Base-by-base conservation (phyloP, 495 filamentous ascomycete species). In the Paragyromitra xinjiangensis region DNA sequence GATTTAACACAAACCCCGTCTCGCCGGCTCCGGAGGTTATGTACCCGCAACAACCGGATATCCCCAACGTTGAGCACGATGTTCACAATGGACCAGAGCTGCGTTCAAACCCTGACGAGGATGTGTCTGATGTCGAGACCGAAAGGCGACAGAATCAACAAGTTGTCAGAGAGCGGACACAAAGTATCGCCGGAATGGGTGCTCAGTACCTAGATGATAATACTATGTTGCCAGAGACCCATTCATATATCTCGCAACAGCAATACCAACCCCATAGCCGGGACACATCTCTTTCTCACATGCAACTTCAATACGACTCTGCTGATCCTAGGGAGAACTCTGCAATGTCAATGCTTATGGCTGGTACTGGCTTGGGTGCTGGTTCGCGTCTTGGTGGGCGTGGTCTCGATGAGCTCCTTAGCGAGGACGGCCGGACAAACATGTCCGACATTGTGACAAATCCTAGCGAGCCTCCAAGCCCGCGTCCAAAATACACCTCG, bases 391-490 rank as follows among this genome's bases (percentile, higher is more conserved):
- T 71, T 34, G 44, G 69, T 16, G 70, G 78, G 24, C 65, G 67
- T 24, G 64, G 55, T 22, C 61, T 50, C 9, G 81, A 81, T 39
- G 80, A 82, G 6, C 4, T 64, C 7, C 78, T 82, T n/a, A 83
- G 81, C 19, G 81, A 82, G 56, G 81, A 81, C 44, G 81, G 65
- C 8, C 61, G 78, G 34, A 83, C 81, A 55, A 82, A 83, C 26
- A 65, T 79, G 11, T 92, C 89, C 42, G 92, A 94, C 76, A 87
- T 91, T 63, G 90, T 92, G 78, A 93, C 91, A 29, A 93, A 94
- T 73, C 92, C 92, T 2, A 93, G 91, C 83, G 81, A 72, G 26
- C 74, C 81, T 12, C 45, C 78, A 26, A 82, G 81, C 69, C 81
- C 81, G 6, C 78, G 64, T 48, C 73, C 63, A 3, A 83, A 56